These are phyloP conservation scores for Coemansia aciculifera DNA, from an alignment of 192 early-diverging fungal genomes.

Conservation along the genomic window DNA sequence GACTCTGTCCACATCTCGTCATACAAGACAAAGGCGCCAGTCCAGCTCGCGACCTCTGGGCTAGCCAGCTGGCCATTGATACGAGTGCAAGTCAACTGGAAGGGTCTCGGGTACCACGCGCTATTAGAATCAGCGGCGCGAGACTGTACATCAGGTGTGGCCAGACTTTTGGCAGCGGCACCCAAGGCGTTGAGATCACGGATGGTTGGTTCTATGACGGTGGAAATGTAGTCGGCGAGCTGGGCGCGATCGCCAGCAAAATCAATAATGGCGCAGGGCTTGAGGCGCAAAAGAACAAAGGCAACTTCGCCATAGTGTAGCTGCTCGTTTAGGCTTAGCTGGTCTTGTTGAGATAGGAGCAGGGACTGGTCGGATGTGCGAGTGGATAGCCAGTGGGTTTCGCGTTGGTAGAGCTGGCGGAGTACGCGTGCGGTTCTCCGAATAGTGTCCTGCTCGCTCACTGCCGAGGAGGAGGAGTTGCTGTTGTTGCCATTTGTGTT, in stretches of 20 bases:
- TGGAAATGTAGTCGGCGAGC: slow-evolving; percentile 26
- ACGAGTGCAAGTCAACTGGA: slow-evolving; percentile 26
- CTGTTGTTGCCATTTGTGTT: neutral
- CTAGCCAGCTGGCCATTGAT: slow-evolving; percentile 30
- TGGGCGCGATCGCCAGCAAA: slow-evolving; percentile 38
- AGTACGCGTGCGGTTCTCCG: slow-evolving; percentile 43
- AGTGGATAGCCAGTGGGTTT: slow-evolving; percentile 30
- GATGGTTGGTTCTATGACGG: slow-evolving; percentile 29
- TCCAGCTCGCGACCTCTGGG: slow-evolving; percentile 41
- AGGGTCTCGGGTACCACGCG: slow-evolving; percentile 34
- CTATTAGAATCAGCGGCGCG: slow-evolving; percentile 2
- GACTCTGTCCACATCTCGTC: slow-evolving; percentile 41
- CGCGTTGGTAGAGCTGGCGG: slow-evolving; percentile 44
- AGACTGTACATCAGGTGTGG: neutral
- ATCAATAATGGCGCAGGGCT: slow-evolving; percentile 46
- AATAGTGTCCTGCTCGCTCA: slow-evolving; percentile 22
- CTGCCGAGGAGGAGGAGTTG: neutral
- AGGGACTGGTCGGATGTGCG: slow-evolving; percentile 27
- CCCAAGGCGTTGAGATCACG: slow-evolving; percentile 43
- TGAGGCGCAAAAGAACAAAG: slow-evolving; percentile 44
- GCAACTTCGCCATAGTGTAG: slow-evolving; percentile 48
- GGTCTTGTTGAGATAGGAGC: slow-evolving; percentile 39
- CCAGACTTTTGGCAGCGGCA: neutral
- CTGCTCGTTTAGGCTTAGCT: slow-evolving; percentile 38
- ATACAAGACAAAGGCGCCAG: slow-evolving; percentile 41